These are phyloP conservation scores for Metroxylon sagu DNA, from an alignment of 176 grass and related monocot species.

Conservation along the genomic window DNA sequence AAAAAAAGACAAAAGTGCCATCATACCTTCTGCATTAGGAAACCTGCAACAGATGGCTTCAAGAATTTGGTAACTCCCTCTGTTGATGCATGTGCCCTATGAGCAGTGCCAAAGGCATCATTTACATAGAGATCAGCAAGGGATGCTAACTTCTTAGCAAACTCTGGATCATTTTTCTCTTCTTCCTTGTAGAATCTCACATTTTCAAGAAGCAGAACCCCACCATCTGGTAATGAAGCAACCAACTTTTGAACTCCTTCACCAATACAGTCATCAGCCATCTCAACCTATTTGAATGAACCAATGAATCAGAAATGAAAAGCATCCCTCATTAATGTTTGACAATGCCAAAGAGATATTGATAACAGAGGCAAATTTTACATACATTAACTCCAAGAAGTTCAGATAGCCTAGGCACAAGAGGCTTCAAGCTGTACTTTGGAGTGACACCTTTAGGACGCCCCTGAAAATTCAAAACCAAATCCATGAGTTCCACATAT, in stretches of 20 bases:
- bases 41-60: constrained; percentile 87
- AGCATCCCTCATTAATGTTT: too few species aligned
- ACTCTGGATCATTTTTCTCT: constrained; percentile 92
- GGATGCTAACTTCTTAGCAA: constrained; percentile 85
- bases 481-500: not conserved
- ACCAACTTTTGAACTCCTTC: constrained; percentile 74
- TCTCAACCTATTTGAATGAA: constrained; percentile 50
- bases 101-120: constrained; percentile 81
- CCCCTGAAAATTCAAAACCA: constrained; percentile 33
- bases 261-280: constrained; percentile 79
- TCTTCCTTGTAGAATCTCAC: constrained; percentile 96
- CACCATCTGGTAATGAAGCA: constrained; percentile 62
- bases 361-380: not conserved
- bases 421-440: constrained; percentile 95
- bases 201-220: constrained; percentile 91
- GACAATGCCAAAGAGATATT: too few species aligned
- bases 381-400: constrained; percentile 80
- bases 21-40: constrained; percentile 98
- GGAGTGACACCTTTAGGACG: constrained; percentile 93
- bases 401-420: constrained; percentile 83
- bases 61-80: constrained; percentile 92
- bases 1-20: too few species aligned
- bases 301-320: not conserved
- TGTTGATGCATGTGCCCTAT: constrained; percentile 87
- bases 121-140: constrained; percentile 95